These are phyloP conservation scores for Oidiodendron maius DNA, from an alignment of 495 filamentous ascomycete genomes.

Conservation along the genomic window DNA sequence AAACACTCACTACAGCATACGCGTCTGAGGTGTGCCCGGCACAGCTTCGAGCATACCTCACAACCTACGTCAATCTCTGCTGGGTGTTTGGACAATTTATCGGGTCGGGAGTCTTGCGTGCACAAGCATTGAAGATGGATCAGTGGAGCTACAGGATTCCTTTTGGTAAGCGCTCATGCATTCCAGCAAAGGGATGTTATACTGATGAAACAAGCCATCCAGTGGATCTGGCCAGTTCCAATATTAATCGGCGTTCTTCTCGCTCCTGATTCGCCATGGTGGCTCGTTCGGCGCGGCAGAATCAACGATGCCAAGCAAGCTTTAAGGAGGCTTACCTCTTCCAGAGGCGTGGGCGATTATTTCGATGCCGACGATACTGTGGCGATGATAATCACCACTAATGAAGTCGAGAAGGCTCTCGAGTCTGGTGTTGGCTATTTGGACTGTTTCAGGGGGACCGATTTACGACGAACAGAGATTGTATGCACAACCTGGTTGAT, in stretches of 20 bases:
- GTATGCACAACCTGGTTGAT: slow-evolving; percentile 41
- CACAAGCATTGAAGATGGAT: slow-evolving; percentile 37
- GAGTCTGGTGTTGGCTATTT: slow-evolving; percentile 48
- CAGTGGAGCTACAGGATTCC: slow-evolving; percentile 51
- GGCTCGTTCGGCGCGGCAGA: slow-evolving; percentile 66
- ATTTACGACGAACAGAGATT: slow-evolving; percentile 52
- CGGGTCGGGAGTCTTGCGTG: slow-evolving; percentile 50
- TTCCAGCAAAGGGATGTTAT: slow-evolving; percentile 45
- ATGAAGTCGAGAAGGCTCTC: slow-evolving; percentile 52
- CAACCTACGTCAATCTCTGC: slow-evolving; percentile 71
- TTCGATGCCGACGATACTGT: slow-evolving; percentile 49
- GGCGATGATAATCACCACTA: slow-evolving; percentile 58
- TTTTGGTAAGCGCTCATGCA: slow-evolving; percentile 46
- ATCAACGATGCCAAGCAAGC: slow-evolving; percentile 61
- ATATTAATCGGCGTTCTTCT: slow-evolving; percentile 64
- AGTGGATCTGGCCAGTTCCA: slow-evolving; percentile 82
- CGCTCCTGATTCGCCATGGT: slow-evolving; percentile 73
- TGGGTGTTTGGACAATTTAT: slow-evolving; percentile 59
- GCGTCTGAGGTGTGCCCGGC: slow-evolving; percentile 75
- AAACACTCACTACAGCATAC: slow-evolving; percentile 71
- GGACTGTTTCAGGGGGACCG: slow-evolving; percentile 50
- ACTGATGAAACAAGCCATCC: slow-evolving; percentile 37
- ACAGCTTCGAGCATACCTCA: slow-evolving; percentile 64
- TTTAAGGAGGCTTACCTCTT: slow-evolving; percentile 59
- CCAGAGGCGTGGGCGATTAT: slow-evolving; percentile 39